A percentile compares a stretch with the other conserved stretches of the same genome.
Evolutionary conservation across 2,329 filamentous ascomycete genomes (phyloP).

Genomic region (Sporothrix luriei): DNA sequence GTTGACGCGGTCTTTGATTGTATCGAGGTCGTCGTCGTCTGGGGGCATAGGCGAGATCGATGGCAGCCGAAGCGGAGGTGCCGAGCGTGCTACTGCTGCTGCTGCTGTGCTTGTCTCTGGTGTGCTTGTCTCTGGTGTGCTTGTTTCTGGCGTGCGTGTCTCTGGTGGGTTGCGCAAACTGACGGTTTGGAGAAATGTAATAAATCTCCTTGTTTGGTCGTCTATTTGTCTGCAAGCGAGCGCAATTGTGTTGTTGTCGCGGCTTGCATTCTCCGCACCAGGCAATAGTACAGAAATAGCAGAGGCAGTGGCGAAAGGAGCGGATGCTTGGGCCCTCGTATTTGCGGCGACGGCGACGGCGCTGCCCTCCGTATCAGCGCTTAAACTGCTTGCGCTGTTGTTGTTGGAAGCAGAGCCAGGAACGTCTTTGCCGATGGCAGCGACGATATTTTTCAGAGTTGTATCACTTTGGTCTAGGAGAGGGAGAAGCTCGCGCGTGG

Average conservation of each 20-base stretch:
- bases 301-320: constrained; percentile 32
- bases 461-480: constrained; percentile 60
- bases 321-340: constrained; percentile 11
- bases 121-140: too few species aligned
- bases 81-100: neutral
- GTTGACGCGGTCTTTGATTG: constrained; percentile 64
- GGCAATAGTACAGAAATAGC: neutral
- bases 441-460: constrained; percentile 58
- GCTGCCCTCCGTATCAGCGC: neutral
- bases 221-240: constrained; percentile 52
- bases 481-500: constrained; percentile 53
- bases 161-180: constrained; percentile 48
- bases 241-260: constrained; percentile 47
- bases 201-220: constrained; percentile 56
- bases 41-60: constrained; percentile 37
- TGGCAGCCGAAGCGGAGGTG: constrained; percentile 33
- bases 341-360: constrained; percentile 5
- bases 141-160: too few species aligned
- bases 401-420: constrained; percentile 33
- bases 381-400: constrained; percentile 26
- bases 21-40: constrained; percentile 51
- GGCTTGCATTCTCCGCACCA: constrained; percentile 39
- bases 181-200: constrained; percentile 47
- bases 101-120: neutral
- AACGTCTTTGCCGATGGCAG: constrained; percentile 53